Percentiles rank a stretch among this genome's conserved stretches.
phyloP scores from a whole-genome alignment of 2,329 filamentous ascomycete species.

The Simplicillium aogashimaense region DNA sequence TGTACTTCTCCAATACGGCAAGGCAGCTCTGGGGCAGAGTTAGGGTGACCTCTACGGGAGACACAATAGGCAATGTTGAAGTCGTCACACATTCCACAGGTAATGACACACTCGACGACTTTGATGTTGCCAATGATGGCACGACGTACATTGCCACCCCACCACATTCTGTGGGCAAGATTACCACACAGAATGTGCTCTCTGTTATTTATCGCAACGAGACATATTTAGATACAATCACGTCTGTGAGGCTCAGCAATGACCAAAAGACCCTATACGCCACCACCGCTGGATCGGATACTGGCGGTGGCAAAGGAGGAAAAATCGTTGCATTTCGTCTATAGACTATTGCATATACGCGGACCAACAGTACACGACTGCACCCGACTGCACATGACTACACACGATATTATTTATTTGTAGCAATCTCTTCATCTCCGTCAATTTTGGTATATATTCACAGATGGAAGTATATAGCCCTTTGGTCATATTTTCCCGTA shows the following conservation, averaged over 20 bases:
- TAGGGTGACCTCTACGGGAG: conserved; percentile 4
- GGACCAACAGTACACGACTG: too few species aligned
- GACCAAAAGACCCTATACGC: conserved; percentile 10
- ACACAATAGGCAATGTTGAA: conserved; percentile 5
- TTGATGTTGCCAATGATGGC: conserved; percentile 7
- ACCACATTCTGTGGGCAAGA: conserved; percentile 1
- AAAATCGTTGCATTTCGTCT: conserved; percentile 2
- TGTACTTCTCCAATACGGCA: conserved; percentile 13
- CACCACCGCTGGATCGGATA: conserved; percentile 6
- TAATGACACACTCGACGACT: conserved; percentile 8
- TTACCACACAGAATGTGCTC: not conserved
- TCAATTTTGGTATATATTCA: too few species aligned
- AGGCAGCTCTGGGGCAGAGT: conserved; percentile 7
- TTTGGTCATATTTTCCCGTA: too few species aligned
- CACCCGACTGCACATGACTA: too few species aligned
- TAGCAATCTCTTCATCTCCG: too few species aligned
- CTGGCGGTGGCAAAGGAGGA: not conserved
- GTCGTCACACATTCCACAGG: conserved; percentile 2
- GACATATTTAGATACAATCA: conserved; percentile 5
- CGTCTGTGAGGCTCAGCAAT: conserved; percentile 6
- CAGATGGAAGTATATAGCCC: too few species aligned
- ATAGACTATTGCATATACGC: too few species aligned
- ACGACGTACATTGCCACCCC: conserved; percentile 7
- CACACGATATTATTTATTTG: too few species aligned
- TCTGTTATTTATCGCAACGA: conserved; percentile 2